Base-by-base conservation (phyloP, 2,329 filamentous ascomycete genomes). In the Trichoderma endophyticum region DNA sequence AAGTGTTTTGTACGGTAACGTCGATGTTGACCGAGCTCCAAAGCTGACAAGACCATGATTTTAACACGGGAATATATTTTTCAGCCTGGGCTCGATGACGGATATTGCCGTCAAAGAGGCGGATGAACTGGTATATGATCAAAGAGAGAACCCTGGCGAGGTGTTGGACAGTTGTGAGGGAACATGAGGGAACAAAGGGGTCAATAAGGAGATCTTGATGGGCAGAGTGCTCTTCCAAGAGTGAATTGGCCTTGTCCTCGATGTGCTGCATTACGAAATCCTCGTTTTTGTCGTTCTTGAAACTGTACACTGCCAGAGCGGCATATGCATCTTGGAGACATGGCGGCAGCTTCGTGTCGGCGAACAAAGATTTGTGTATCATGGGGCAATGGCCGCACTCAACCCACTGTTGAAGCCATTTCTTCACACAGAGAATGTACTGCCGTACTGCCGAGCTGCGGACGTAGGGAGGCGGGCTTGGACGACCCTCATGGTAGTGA, bases 251-350 rank as follows among this genome's bases (percentile, higher is more conserved):
- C 32, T 74, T 72, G 9, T 77, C 73, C 54, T 79, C 75, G 26
- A 78, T 70, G 30, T 79, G 76, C 28, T 73, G 74, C 66, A 79
- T 73, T 3, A 78, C 74, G 2, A 75, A 67, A 1, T 76, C 72
- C 32, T 77, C 74, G 56, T 76, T 80, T 11, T 72, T 67, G 5
- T 76, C 65, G 12, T 76, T 80, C 68, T 77, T 78, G 57, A 75
- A 62, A 1, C 73, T 26, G 66, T 80, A 80, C 6, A 74, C 74
- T 0, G 77, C 69, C 24, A 79, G 69, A 15, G 75, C 71, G 12
- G 77, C 76, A 72, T 76, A 80, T n/a, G 76, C 78, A 64, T 79
- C 78, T 66, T 79, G 76, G 0, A 80, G 64, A 24, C 74, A 76
- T 14, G 59, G 48, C 1, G 78, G 78, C 24, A 79, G 71, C 6